phyloP scores from a whole-genome alignment of 768 basidiomycete genomes.

The Lepiota brunneoincarnata region DNA sequence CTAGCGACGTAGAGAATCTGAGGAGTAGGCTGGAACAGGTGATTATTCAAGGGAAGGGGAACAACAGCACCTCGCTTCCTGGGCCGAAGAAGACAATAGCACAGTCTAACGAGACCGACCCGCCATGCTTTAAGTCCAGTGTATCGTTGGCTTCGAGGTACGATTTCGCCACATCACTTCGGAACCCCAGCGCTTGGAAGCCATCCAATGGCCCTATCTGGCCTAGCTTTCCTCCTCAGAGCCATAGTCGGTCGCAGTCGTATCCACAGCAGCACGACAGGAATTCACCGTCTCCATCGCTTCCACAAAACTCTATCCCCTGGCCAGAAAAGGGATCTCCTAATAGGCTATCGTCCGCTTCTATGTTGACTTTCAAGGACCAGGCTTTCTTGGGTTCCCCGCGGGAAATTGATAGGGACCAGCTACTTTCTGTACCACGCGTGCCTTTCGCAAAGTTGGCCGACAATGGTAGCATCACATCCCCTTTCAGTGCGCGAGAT shows the following conservation, averaged over 20 bases:
- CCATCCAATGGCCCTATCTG: not conserved
- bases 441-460: constrained; percentile 23
- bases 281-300: constrained; percentile 3
- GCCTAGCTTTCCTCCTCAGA: constrained; percentile 13
- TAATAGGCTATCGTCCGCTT: constrained; percentile 10
- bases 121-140: constrained; percentile 31
- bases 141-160: constrained; percentile 52
- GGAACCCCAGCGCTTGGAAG: constrained; percentile 32
- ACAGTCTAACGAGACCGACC: constrained; percentile 18
- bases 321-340: constrained; percentile 32
- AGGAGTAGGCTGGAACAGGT: constrained; percentile 67
- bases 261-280: constrained; percentile 31
- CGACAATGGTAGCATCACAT: constrained; percentile 23
- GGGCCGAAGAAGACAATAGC: constrained; percentile 10
- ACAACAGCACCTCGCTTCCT: constrained; percentile 20
- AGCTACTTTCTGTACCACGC: constrained; percentile 24
- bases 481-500: constrained; percentile 13
- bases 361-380: constrained; percentile 9
- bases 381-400: constrained; percentile 45
- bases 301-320: constrained; percentile 34
- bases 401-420: constrained; percentile 36
- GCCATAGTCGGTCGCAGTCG: constrained; percentile 43
- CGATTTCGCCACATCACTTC: constrained; percentile 52
- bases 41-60: constrained; percentile 31
- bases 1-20: constrained; percentile 55